A percentile compares a stretch with the other conserved stretches of the same genome.
phyloP scores from a whole-genome alignment of 176 grass and related monocot genomes.

The Carex scoparia region DNA sequence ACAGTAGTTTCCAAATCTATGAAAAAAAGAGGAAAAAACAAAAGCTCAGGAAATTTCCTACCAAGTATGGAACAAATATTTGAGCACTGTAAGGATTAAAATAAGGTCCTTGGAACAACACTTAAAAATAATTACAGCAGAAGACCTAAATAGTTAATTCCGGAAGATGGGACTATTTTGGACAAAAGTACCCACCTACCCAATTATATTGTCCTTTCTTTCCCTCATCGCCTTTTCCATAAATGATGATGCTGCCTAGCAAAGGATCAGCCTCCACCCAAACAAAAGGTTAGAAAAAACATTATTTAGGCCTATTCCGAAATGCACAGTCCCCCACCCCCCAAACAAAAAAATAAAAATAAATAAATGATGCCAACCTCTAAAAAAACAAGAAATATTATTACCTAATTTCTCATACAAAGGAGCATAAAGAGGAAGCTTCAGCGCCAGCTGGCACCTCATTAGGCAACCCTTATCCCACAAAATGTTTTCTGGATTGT shows the following conservation, averaged over 20 bases:
- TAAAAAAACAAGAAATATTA: constrained; percentile 20
- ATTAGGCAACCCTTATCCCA: constrained; percentile 86
- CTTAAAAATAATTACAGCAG: background rate
- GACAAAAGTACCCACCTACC: background rate
- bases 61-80: background rate
- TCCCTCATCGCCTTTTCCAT: too few species aligned
- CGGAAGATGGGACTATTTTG: background rate
- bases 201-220: background rate
- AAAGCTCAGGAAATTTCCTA: background rate
- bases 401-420: constrained; percentile 48
- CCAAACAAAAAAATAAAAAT: background rate
- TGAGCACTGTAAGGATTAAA: constrained; percentile 2
- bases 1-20: constrained; percentile 46
- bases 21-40: constrained; percentile 21
- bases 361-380: background rate
- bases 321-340: background rate
- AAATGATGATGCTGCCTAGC: background rate
- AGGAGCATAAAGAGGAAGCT: constrained; percentile 64
- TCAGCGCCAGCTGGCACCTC: constrained; percentile 51
- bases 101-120: background rate
- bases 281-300: background rate
- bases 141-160: background rate
- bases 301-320: background rate
- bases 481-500: constrained; percentile 50
- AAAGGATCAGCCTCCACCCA: background rate